A percentile compares a stretch with the other conserved stretches of the same genome.
phyloP scores from a whole-genome alignment of 305 asterid species.

The Salvia sclarea region DNA sequence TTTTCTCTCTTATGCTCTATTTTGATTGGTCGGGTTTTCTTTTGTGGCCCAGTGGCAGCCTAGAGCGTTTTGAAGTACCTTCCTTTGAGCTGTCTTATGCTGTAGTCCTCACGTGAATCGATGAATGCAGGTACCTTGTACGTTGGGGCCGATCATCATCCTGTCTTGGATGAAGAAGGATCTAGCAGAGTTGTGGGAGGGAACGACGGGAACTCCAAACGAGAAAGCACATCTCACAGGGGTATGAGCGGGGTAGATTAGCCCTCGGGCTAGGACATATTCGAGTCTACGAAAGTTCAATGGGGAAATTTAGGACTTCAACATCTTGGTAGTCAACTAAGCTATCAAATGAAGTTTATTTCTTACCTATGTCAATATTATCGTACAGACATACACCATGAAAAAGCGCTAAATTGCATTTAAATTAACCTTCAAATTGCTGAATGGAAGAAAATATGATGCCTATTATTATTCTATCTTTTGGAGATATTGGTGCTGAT shows the following conservation, averaged over 20 bases:
- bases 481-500: not conserved
- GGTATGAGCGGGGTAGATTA: conserved; percentile 28
- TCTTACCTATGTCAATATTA: conserved; percentile 3
- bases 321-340: conserved; percentile 12
- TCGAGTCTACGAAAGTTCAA: not conserved
- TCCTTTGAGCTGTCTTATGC: conserved; percentile 3
- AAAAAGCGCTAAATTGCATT: not conserved
- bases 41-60: not conserved
- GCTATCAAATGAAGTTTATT: conserved; percentile 20
- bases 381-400: conserved; percentile 6
- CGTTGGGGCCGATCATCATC: conserved; percentile 80
- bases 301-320: not conserved
- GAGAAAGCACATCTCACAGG: conserved; percentile 64
- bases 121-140: conserved; percentile 72
- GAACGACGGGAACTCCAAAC: conserved; percentile 45
- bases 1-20: not conserved
- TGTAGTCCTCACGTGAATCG: not conserved
- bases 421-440: not conserved
- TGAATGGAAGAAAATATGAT: not conserved
- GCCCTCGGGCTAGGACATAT: not conserved
- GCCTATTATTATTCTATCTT: not conserved
- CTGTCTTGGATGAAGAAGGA: conserved; percentile 80
- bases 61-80: not conserved
- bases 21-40: not conserved
- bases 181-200: conserved; percentile 85